These are phyloP conservation scores for Aspergillus incahuasiensis DNA, from an alignment of 495 filamentous ascomycete genomes.

Conservation along the genomic window DNA sequence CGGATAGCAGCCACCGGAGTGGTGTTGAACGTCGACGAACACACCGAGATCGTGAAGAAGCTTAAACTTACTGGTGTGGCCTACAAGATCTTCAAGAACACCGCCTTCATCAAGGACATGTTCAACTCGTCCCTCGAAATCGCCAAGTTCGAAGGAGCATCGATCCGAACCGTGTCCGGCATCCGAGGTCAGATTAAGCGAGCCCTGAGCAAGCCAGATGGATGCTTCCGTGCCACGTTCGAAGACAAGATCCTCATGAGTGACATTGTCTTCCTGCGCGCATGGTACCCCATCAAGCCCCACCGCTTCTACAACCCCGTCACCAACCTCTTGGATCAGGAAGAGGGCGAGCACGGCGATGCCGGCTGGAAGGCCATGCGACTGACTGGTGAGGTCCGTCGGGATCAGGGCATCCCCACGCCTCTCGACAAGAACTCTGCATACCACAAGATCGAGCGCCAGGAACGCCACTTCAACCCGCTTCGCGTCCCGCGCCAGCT, in stretches of 20 bases:
- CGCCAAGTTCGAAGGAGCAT: slow-evolving; percentile 95
- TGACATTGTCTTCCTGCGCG: slow-evolving; percentile 91
- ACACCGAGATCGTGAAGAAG: slow-evolving; percentile 97
- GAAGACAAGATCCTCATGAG: slow-evolving; percentile 97
- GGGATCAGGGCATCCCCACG: slow-evolving; percentile 66
- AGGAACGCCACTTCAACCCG: slow-evolving; percentile 85
- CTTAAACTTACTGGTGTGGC: slow-evolving; percentile 88
- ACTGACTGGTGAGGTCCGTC: slow-evolving; percentile 88
- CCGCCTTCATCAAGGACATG: slow-evolving; percentile 98
- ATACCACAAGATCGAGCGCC: slow-evolving; percentile 79
- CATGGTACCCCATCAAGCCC: slow-evolving; percentile 94
- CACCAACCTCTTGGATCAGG: slow-evolving; percentile 71
- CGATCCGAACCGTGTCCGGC: slow-evolving; percentile 91
- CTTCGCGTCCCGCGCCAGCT: slow-evolving; percentile 82
- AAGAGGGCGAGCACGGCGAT: slow-evolving; percentile 31
- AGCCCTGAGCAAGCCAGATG: slow-evolving; percentile 84
- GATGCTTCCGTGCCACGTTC: slow-evolving; percentile 92
- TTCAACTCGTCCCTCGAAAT: slow-evolving; percentile 88
- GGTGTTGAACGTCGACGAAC: slow-evolving; percentile 87
- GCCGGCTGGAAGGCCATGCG: slow-evolving; percentile 81
- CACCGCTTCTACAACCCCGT: slow-evolving; percentile 96
- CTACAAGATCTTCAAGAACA: slow-evolving; percentile 99
- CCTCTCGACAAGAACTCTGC: slow-evolving; percentile 73
- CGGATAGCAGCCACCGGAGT: slow-evolving; percentile 91
- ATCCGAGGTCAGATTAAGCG: slow-evolving; percentile 95